Conservation (phyloP, 805 yeast species). For the Wickerhamiella galacta region DNA sequence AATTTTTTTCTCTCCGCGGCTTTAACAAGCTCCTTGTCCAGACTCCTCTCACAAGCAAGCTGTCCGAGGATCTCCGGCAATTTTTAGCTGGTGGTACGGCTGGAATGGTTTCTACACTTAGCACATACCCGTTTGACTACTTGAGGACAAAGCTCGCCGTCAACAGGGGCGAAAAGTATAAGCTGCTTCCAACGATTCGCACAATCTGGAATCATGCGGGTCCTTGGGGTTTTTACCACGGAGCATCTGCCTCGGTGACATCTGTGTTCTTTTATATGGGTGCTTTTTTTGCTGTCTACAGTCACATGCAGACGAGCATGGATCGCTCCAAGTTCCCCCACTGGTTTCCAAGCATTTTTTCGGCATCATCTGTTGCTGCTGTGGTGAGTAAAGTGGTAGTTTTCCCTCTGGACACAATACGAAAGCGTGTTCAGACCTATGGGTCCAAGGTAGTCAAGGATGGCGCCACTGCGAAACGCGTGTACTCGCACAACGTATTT, state of each 20-base stretch:
- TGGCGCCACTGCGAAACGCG: too few relatives aligned
- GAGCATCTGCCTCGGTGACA: conserved; percentile 32
- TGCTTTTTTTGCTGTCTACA: conserved; percentile 30
- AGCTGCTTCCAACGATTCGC: conserved; percentile 17
- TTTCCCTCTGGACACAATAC: conserved; percentile 73
- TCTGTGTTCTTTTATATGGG: conserved; percentile 63
- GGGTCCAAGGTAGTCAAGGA: conserved; percentile 12
- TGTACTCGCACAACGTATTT: conserved; percentile 15
- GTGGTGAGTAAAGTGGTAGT: conserved; percentile 50
- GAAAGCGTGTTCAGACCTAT: conserved; percentile 61
- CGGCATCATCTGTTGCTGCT: conserved; percentile 66
- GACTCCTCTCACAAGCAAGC: conserved; percentile 8
- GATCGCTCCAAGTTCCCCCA: conserved; percentile 1
- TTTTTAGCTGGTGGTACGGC: conserved; percentile 57
- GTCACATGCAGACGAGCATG: conserved; percentile 9
- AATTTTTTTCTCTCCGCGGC: conserved; percentile 55
- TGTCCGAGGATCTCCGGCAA: conserved; percentile 29
- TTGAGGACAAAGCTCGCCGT: conserved; percentile 76
- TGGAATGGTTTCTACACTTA: conserved; percentile 54
- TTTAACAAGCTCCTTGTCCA: conserved; percentile 31
- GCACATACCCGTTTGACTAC: conserved; percentile 84
- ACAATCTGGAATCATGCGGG: conserved; percentile 29
- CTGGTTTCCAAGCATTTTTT: conserved; percentile 10
- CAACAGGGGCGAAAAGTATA: conserved; percentile 21
- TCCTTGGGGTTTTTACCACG: conserved; percentile 31